Base-by-base conservation (phyloP, 1,284 basidiomycete genomes). In the Cryptococcus sp. region DNA sequence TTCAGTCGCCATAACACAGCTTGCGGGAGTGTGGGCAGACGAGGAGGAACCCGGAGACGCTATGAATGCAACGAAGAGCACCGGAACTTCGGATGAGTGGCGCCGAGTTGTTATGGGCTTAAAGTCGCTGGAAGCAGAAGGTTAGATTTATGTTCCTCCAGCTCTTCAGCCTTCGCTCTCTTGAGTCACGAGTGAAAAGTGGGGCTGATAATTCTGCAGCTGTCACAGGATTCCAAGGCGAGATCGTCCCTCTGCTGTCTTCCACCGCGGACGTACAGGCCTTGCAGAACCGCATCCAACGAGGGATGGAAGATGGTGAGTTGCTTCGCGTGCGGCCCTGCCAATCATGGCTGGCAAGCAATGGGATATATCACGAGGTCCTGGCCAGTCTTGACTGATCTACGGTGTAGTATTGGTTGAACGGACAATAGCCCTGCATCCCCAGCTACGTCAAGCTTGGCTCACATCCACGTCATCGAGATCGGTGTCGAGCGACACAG, bases 1-100 rank as follows among this genome's bases (percentile, higher is more conserved):
- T 2, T 66, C 62, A 10, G 61, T 75, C 10, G 74, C 63, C 17
- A 61, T 77, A 38, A 61, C 64, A 11, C 75, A 75, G 53, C 64
- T 77, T 3, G 69, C 71, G 0, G 67, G 60, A 1, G 64, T 71
- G 10, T 77, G 74, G 73, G 41, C 57, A 7, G 55, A 51, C 20
- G 46, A 47, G 26, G 22, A 41, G 46, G 20, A 37, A 11, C 39
- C 37, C 38, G 13, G 29, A 40, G 37, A 34, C 8, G 10, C 8
- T 2, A 19, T 38, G 29, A 48, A 51, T 34, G 34, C 47, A 23
- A 3, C 17, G 13, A 26, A 26, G 19, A 46, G 19, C 40, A 29
- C 16, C n/a, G 23, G 19, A 50, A 58, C 5, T 11, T 45, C 57
- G 40, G 57, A 54, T 41, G 61, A 51, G 6, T 62, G 46, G 57